Evolutionary conservation across 2,329 filamentous ascomycete genomes (phyloP).

Genomic region (Colletotrichum sp.): DNA sequence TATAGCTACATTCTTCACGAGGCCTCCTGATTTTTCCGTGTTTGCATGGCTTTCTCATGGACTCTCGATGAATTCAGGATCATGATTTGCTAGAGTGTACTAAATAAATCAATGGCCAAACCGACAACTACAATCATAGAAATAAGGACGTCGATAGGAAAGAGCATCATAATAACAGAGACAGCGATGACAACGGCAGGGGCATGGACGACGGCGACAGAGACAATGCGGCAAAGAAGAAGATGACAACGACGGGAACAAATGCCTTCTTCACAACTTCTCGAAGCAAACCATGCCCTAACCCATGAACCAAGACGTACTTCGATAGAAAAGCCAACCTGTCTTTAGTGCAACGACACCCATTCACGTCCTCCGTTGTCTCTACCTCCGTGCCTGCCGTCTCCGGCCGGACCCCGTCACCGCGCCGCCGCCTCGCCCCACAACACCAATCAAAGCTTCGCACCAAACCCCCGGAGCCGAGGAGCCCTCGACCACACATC

Average conservation of each 20-base stretch:
- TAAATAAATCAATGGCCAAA: not conserved
- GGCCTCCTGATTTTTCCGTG: not conserved
- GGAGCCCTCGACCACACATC: not conserved
- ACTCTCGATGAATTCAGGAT: accelerated
- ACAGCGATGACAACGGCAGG: not conserved
- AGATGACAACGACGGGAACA: too few species aligned
- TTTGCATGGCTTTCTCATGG: not conserved
- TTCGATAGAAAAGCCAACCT: too few species aligned
- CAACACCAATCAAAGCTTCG: not conserved
- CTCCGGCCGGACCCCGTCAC: not conserved
- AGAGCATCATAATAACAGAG: not conserved
- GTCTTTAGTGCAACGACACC: too few species aligned
- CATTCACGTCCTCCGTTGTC: accelerated
- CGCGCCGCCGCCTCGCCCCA: not conserved
- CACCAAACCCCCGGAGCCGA: not conserved
- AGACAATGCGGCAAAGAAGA: too few species aligned
- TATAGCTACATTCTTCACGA: not conserved
- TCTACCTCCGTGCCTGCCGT: not conserved
- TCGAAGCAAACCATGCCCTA: accelerated
- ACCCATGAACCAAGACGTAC: accelerated
- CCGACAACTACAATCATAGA: accelerated
- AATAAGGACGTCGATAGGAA: accelerated
- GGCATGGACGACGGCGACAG: not conserved
- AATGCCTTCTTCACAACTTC: accelerated
- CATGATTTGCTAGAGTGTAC: not conserved